These are phyloP conservation scores for Kluyveromyces siamensis DNA, from an alignment of 805 yeast genomes.

Conservation along the genomic window DNA sequence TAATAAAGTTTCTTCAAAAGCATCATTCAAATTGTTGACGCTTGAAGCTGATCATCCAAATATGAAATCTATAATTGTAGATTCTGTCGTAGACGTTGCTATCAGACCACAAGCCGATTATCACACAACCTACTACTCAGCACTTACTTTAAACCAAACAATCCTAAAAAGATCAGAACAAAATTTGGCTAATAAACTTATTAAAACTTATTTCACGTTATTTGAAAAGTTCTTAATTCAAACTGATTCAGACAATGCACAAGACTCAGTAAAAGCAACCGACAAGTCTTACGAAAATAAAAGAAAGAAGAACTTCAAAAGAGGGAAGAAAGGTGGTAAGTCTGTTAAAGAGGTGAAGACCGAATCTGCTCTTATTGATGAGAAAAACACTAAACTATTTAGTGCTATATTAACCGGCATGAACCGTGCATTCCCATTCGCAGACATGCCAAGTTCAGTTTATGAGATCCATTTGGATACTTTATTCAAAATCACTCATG, in stretches of 20 bases:
- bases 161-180: constrained; percentile 72
- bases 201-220: constrained; percentile 75
- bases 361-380: constrained; percentile 59
- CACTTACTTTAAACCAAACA: constrained; percentile 86
- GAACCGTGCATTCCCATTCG: constrained; percentile 92
- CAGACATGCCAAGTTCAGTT: constrained; percentile 59
- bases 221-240: constrained; percentile 77
- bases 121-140: constrained; percentile 81
- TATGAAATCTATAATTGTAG: constrained; percentile 77
- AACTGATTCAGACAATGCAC: constrained; percentile 43
- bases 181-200: constrained; percentile 72
- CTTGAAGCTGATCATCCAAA: constrained; percentile 90
- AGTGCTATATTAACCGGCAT: constrained; percentile 90
- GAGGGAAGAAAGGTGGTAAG: constrained; percentile 82
- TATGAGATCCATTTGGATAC: constrained; percentile 75
- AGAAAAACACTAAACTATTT: constrained; percentile 74
- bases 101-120: constrained; percentile 71
- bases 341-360: constrained; percentile 60
- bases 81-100: constrained; percentile 71
- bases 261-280: constrained; percentile 27
- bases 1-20: constrained; percentile 80
- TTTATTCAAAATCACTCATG: constrained; percentile 82
- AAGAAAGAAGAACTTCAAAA: constrained; percentile 68
- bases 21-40: constrained; percentile 71
- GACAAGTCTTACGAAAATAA: constrained; percentile 42